phyloP scores from a whole-genome alignment of 164 flowering plant genomes.

The Chloranthus sessilifolius region DNA sequence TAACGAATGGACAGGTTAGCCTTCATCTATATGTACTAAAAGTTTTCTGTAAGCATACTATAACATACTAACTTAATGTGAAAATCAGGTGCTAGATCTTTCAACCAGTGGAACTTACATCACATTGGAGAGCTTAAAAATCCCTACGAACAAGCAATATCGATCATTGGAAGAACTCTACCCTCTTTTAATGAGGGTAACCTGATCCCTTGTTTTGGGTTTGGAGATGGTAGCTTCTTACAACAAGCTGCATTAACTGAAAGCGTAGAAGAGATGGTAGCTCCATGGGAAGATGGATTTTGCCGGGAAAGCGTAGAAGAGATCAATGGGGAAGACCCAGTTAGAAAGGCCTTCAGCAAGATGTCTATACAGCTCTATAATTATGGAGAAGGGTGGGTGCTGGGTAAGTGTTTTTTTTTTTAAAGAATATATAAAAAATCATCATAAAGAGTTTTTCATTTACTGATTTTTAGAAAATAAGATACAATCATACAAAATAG shows the following conservation, averaged over 20 bases:
- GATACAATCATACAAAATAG: no score
- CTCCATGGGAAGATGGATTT: constrained; percentile 99
- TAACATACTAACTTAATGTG: constrained; percentile 6
- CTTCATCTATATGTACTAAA: not conserved
- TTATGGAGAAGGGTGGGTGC: constrained; percentile 99
- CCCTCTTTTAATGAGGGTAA: constrained; percentile 47
- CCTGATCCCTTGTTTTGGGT: constrained; percentile 52
- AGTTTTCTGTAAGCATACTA: not conserved
- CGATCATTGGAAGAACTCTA: constrained; percentile 41
- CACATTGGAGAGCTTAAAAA: constrained; percentile 41
- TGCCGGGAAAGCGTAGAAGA: constrained; percentile 81
- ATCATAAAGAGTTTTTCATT: constrained; percentile 10
- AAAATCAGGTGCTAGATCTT: constrained; percentile 65
- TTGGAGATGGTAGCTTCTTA: constrained; percentile 40
- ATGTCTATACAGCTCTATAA: constrained; percentile 99
- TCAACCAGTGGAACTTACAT: constrained; percentile 52
- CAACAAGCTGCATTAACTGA: no score
- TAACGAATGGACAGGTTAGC: constrained; percentile 71
- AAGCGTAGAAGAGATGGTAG: no score
- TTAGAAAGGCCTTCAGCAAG: constrained; percentile 96
- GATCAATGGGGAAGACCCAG: constrained; percentile 86
- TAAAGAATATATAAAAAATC: no score
- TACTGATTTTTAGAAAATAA: no score
- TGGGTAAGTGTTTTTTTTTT: constrained; percentile 96
- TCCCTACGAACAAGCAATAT: constrained; percentile 46